A percentile compares a stretch with the other conserved stretches of the same genome.
These are phyloP conservation scores for Beta lomatogona DNA, from an alignment of 179 eudicot species.

Conservation along the genomic window DNA sequence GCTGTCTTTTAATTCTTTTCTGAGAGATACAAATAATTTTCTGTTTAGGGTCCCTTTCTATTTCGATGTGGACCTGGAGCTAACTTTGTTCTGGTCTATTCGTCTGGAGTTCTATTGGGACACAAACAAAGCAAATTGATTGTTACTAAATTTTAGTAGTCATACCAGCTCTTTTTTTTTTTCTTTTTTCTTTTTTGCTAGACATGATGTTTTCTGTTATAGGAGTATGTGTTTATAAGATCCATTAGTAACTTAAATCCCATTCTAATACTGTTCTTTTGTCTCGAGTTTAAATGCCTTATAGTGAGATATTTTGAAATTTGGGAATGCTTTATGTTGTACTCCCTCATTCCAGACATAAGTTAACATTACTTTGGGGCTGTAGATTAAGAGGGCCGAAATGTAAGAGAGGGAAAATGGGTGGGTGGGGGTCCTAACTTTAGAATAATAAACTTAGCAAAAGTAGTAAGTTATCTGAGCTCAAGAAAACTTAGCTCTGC, in stretches of 20 bases:
- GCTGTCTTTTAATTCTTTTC: not conserved
- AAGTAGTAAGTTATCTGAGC: not conserved
- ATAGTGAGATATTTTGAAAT: not conserved
- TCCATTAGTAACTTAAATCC: not conserved
- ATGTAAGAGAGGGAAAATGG: not conserved
- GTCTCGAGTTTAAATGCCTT: not conserved
- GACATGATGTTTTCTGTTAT: not conserved
- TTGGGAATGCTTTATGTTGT: not conserved
- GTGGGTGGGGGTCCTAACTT: not conserved
- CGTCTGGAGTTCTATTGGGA: not conserved
- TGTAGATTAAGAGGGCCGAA: not conserved
- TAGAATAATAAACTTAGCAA: not conserved
- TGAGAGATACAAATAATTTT: not conserved
- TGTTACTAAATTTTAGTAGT: not conserved
- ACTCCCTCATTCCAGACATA: not conserved
- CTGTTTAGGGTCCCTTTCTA: not conserved
- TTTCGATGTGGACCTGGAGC: not conserved
- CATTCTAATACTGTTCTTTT: not conserved
- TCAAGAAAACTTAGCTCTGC: not conserved
- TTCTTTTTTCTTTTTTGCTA: not conserved
- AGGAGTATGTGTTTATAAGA: not conserved
- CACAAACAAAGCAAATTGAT: not conserved
- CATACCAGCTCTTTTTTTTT: not conserved
- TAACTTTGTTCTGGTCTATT: not conserved
- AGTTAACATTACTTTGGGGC: no score